These are phyloP conservation scores for Saksenaea oblongispora DNA, from an alignment of 371 early-diverging fungal genomes.

Conservation along the genomic window DNA sequence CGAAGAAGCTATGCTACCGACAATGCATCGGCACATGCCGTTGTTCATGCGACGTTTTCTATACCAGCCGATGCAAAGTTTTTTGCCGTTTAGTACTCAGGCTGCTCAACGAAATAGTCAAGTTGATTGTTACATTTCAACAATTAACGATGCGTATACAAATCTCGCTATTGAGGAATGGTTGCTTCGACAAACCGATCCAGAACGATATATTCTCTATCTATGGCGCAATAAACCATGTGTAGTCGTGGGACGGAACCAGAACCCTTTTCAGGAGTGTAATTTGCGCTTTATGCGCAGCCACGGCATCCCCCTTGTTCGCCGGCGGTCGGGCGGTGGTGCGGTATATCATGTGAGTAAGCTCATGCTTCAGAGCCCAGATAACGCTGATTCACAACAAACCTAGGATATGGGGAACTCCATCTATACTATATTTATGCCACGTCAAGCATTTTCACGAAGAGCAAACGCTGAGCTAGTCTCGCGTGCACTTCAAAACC, in stretches of 20 bases:
- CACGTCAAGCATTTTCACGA: slow-evolving; percentile 82
- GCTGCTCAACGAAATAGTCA: slow-evolving; percentile 11
- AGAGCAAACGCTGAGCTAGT: slow-evolving; percentile 80
- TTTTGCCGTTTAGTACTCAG: slow-evolving; percentile 1
- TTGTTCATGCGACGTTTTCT: background rate
- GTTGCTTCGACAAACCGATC: slow-evolving; percentile 70
- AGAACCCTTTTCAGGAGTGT: slow-evolving; percentile 96
- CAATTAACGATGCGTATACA: slow-evolving; percentile 74
- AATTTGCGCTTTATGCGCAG: slow-evolving; percentile 68
- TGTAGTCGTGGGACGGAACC: slow-evolving; percentile 94
- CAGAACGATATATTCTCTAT: slow-evolving; percentile 69
- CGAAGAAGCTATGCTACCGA: background rate
- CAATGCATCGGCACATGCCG: background rate
- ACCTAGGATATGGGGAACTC: slow-evolving; percentile 91
- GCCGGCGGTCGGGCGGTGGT: slow-evolving; percentile 95
- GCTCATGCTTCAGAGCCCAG: background rate
- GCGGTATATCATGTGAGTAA: slow-evolving; percentile 91
- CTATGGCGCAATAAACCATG: slow-evolving; percentile 89
- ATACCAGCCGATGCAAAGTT: background rate
- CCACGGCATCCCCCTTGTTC: slow-evolving; percentile 77
- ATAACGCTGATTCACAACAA: background rate
- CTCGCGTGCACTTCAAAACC: slow-evolving; percentile 68
- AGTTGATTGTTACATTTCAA: slow-evolving; percentile 64
- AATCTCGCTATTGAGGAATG: slow-evolving; percentile 96
- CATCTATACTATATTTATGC: slow-evolving; percentile 92